Conservation (phyloP, 352 stramenopile genomes). For the Pythium vanterpoolii region DNA sequence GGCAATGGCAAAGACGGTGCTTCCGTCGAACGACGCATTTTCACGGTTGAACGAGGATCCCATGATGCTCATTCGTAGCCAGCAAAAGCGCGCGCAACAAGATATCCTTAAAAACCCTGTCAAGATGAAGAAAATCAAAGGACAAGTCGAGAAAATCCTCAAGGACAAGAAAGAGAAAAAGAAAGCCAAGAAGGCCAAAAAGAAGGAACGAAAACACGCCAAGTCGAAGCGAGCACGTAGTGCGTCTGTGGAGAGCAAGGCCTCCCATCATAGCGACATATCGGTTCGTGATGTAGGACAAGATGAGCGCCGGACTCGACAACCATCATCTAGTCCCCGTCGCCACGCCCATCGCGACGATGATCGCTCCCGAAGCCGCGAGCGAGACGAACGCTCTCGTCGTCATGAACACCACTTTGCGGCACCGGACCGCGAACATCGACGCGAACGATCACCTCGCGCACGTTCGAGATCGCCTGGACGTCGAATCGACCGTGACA, state of each 20-base stretch:
- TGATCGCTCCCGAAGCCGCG: background rate
- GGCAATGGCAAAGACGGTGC: conserved; percentile 41
- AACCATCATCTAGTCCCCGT: background rate
- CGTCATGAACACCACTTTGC: background rate
- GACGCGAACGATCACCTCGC: background rate
- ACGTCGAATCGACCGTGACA: conserved; percentile 7
- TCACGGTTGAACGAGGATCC: conserved; percentile 94
- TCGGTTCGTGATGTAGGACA: background rate
- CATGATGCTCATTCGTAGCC: conserved; percentile 94
- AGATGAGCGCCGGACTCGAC: conserved; percentile 11
- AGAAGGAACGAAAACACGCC: conserved; percentile 60
- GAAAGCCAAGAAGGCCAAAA: conserved; percentile 63
- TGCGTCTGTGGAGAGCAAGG: conserved; percentile 17
- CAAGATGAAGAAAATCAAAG: conserved; percentile 88
- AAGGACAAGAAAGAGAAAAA: conserved; percentile 76
- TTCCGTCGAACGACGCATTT: conserved; percentile 90
- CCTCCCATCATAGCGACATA: conserved; percentile 4
- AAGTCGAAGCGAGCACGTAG: conserved; percentile 36
- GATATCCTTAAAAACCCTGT: conserved; percentile 89
- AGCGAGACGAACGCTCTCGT: background rate
- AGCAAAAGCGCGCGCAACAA: conserved; percentile 72
- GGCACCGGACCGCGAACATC: background rate
- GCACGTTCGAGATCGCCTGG: background rate
- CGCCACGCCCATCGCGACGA: background rate
- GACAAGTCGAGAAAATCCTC: conserved; percentile 68